Evolutionary conservation across 352 stramenopile genomes (phyloP), one percentile per base, ranked within the genome.

Genomic region (Pythium volutum): DNA sequence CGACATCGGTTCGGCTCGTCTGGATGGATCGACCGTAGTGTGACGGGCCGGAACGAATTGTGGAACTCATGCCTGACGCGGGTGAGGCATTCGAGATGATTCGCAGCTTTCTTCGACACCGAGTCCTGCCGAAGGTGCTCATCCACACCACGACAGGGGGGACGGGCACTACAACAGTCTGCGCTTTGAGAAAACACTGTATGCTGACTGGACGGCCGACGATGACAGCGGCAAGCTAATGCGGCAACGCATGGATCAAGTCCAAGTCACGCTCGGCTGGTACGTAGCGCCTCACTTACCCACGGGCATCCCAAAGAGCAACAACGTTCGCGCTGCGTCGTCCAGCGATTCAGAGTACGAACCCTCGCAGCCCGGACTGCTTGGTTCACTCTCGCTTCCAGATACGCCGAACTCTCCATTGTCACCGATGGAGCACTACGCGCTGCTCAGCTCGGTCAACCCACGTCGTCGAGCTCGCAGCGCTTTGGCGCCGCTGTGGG

Each of bases 141-240:
- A 9, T 59, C 10, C 18, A 42, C 39, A 41, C 10, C 15, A n/a
- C 2, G n/a, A 20, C 20, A n/a, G n/a, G n/a, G 39, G 27, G 1
- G 16, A 49, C 25, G 36, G 38, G 16, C 52, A 59, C 18, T 59
- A 51, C 38, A 41, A 59, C 39, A 42, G 52, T 36, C 23, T 59
- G 33, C 33, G 23, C 9, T 59, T 59, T 14, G 26, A 39, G 0
- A 38, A 59, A 10, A 2, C 29, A 2, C 36, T 42, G 1, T 50
- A 59, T 38, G n/a, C 16, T 2, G 26, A 39, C 5, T 59, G 39
- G 52, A 59, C 52, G 15, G 27, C 26, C 7, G 27, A 59, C 25
- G 39, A 49, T 12, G 4, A 6, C 14, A 42, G 2, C 3, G 52
- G 52, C 6, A 12, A 29, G 15, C 3, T 18, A 2, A 51, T 59